Percentiles rank a stretch among this genome's conserved stretches.
phyloP scores from a whole-genome alignment of 768 basidiomycete species.

The Naematelia aurantialba region DNA sequence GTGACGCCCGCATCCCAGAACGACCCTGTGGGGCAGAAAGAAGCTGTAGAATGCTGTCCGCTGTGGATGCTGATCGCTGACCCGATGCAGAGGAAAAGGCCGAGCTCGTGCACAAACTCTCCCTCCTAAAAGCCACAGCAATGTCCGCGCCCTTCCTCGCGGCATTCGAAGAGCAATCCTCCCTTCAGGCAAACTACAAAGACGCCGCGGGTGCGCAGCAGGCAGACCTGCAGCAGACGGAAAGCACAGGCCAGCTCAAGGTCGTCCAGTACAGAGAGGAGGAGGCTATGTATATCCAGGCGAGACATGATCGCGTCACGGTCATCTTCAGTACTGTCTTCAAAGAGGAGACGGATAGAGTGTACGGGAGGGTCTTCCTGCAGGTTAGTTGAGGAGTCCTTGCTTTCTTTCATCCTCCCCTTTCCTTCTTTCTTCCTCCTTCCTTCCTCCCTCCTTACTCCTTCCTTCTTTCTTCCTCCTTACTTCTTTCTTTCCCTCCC shows the following conservation, averaged over 20 bases:
- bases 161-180: slow-evolving; percentile 77
- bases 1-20: no score
- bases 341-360: slow-evolving; percentile 92
- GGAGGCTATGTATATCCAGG: slow-evolving; percentile 93
- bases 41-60: no score
- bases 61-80: no score
- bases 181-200: slow-evolving; percentile 60
- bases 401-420: background rate
- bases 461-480: background rate
- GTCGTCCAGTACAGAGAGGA: slow-evolving; percentile 90
- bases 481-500: no score
- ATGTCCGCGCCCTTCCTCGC: slow-evolving; percentile 90
- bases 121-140: slow-evolving; percentile 86
- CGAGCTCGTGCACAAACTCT: slow-evolving; percentile 71
- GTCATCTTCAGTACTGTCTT: slow-evolving; percentile 97
- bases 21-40: no score
- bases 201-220: slow-evolving; percentile 57
- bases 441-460: background rate
- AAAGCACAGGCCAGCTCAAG: slow-evolving; percentile 74
- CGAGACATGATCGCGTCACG: slow-evolving; percentile 90
- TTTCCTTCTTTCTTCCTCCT: no score
- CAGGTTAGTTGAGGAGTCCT: slow-evolving; percentile 59
- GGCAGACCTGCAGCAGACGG: slow-evolving; percentile 44
- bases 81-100: slow-evolving; percentile 65
- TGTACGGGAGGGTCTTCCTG: slow-evolving; percentile 96